Evolutionary conservation across 108 stramenopile species (phyloP), one percentile per base, ranked within the genome.

Genomic region (Cyclotella distinguenda): DNA sequence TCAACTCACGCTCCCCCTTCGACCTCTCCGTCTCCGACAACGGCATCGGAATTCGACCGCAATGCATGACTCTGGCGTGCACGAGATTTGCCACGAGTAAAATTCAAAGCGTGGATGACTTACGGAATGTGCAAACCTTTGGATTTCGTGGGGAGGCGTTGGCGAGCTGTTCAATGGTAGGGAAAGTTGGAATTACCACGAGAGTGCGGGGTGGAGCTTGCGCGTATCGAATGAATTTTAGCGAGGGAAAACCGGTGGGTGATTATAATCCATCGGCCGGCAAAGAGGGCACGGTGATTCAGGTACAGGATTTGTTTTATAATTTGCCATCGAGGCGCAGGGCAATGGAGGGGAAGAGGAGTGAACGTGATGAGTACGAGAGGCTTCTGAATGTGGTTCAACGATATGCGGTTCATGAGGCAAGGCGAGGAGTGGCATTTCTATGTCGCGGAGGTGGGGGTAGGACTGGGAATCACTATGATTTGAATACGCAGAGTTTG

Each of bases 61-160:
- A 62, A 7, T 96, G 97, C 68, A 60, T 99, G 28, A 40, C 64
- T 3, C 64, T 98, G 68, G 93, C 97, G 15, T 96, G 93, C 48
- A 90, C 93, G 33, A 82, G 99, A 7, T 96, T 96, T 84, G 97
- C 97, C 11, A 99, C 99, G 15, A 84, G 81, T 47, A 99, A 99
- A 80, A 82, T 99, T 19, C 25, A 18, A 22, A 66, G 61, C 3
- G 84, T 96, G 38, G 94, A 96, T 12, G 99, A 98, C 74, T 82
- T 97, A 39, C 59, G 64, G 39, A 55, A 60, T 15, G 60, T 86
- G 6, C 35, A 66, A 6, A 97, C 97, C 19, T 99, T 97, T 81
- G 99, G 99, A 16, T 99, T 99, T 83, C 91, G 99, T 1, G 99
- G 99, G 0, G 99, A 99, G 79, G 97, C 93, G 8, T 62, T 94